Conservation (phyloP, 2,329 filamentous ascomycete genomes). For the Colletotrichum godetiae region DNA sequence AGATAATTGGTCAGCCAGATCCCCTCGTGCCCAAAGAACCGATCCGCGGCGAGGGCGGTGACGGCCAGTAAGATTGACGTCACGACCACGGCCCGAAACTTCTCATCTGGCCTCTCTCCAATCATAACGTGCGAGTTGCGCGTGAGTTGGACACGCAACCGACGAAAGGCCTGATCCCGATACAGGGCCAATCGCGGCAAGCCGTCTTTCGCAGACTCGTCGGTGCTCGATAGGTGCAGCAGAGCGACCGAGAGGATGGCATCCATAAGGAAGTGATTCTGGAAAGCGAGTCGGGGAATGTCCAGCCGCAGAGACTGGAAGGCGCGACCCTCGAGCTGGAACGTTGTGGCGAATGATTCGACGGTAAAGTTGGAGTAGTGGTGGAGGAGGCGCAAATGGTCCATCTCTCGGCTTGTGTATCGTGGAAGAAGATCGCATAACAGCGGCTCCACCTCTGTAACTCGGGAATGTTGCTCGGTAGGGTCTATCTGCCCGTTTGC, state of each 20-base stretch:
- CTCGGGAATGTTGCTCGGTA: too few relatives aligned
- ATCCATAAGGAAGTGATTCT: neutral
- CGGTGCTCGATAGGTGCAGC: neutral
- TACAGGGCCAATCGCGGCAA: too few relatives aligned
- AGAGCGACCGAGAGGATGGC: neutral
- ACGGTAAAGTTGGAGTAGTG: neutral
- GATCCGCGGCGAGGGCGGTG: neutral
- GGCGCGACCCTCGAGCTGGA: neutral
- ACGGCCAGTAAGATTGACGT: neutral
- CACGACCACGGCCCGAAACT: too few relatives aligned
- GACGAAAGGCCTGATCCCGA: too few relatives aligned
- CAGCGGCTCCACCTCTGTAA: too few relatives aligned
- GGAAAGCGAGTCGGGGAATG: neutral
- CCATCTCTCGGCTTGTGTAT: neutral
- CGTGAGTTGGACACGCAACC: too few relatives aligned
- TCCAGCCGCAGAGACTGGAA: neutral
- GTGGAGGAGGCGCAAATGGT: too few relatives aligned
- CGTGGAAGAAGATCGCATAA: too few relatives aligned
- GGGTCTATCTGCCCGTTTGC: too few relatives aligned
- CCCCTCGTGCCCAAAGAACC: neutral
- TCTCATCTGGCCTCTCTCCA: too few relatives aligned
- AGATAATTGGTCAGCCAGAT: conserved; percentile 7
- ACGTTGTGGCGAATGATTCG: neutral
- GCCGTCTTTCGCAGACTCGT: too few relatives aligned
- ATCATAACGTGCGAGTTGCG: too few relatives aligned